These are phyloP conservation scores for Solanum sitiens DNA, from an alignment of 257 asterid species.

Conservation along the genomic window DNA sequence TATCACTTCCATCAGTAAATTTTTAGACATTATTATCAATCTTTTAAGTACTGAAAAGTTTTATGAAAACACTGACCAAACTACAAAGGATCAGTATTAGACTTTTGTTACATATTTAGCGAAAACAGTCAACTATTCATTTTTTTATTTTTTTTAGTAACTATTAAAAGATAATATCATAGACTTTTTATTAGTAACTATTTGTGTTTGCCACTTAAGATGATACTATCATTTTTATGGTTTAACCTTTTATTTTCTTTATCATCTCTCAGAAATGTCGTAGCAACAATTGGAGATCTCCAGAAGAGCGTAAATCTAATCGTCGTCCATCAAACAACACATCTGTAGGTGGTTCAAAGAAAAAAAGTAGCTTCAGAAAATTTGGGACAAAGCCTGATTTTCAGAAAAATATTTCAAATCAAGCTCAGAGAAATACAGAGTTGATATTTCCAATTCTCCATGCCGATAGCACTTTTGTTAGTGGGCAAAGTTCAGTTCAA, in stretches of 20 bases:
- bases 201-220: neutral
- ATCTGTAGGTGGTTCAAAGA: neutral
- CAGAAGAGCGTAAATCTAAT: neutral
- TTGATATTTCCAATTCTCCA: neutral
- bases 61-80: neutral
- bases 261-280: constrained; percentile 17
- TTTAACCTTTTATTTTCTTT: neutral
- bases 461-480: neutral
- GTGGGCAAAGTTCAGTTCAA: neutral
- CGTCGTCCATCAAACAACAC: neutral
- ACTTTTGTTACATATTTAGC: neutral
- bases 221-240: neutral
- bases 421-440: neutral
- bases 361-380: neutral
- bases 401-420: neutral
- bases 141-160: neutral
- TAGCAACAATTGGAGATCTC: constrained; percentile 6
- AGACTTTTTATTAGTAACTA: too few species aligned
- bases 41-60: neutral
- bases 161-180: neutral
- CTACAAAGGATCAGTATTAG: neutral
- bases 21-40: neutral
- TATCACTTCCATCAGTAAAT: neutral
- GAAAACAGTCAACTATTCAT: neutral
- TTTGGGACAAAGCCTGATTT: neutral